Percentiles rank a stretch among this genome's conserved stretches.
Evolutionary conservation across 169 alveolate genomes (phyloP).

Genomic region (Toxoplasma gondii): DNA sequence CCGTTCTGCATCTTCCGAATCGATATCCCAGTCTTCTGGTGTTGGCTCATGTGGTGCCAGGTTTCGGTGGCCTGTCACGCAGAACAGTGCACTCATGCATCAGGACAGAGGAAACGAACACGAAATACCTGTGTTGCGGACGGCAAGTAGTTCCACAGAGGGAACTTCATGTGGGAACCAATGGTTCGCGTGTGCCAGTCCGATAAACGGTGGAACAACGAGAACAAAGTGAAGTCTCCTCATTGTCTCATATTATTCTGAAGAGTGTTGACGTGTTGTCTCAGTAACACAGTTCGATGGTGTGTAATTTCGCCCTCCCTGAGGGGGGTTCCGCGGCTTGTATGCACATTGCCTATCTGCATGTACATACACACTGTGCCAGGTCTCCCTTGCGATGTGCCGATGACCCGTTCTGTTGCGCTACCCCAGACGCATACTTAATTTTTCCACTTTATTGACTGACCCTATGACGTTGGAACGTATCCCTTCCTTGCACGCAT

Average conservation of each 20-base stretch:
- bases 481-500: no score
- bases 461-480: no score
- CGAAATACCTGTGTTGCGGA: not conserved
- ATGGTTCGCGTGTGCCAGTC: not conserved
- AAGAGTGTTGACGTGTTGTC: not conserved
- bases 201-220: not conserved
- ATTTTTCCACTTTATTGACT: no score
- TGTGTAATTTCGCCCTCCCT: not conserved
- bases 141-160: not conserved
- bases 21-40: constrained; percentile 63
- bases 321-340: no score
- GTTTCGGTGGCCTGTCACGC: not conserved
- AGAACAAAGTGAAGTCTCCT: not conserved
- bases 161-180: not conserved
- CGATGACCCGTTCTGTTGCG: no score
- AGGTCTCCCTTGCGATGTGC: no score
- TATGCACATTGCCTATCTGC: no score
- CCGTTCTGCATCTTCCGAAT: constrained; percentile 37
- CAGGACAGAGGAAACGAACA: not conserved
- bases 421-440: no score
- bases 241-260: not conserved
- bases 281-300: not conserved
- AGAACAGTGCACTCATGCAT: not conserved
- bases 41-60: constrained; percentile 57
- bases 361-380: no score